Base-by-base conservation (phyloP, 192 early-diverging fungal species). In the Entophlyctis helioformis region DNA sequence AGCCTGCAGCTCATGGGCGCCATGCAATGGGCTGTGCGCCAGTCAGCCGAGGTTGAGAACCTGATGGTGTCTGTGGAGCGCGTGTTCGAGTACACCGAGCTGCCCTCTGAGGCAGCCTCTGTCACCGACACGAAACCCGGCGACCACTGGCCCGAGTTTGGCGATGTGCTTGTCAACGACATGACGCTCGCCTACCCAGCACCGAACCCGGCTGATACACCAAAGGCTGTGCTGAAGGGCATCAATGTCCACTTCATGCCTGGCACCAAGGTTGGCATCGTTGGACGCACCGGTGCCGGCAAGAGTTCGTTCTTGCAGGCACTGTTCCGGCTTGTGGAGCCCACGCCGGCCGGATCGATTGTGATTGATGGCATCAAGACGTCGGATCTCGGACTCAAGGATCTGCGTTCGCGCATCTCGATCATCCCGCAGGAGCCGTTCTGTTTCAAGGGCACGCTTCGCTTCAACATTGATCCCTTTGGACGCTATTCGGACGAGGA, bases 261-360 rank as follows among this genome's bases (percentile, higher is more conserved):
- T 6, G 76, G 76, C 8, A 80, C 83, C 27, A 85, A 80, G 44
- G 66, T 89, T 48, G 91, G 81, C 13, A 72, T 94, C 16, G 83
- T 94, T 23, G 91, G 91, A 21, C 67, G 91, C 5, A 88, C 87
- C 3, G 88, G 88, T 9, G 84, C 85, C 19, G 83, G 84, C 4
- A 87, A 85, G 33, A 67, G 65, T 2, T 78, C 70, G 48, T 63
- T 87, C 43, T 61, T 88, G 24, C 52, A 67, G 39, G 64, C 82
- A 0, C 57, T 87, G 16, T 87, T 91, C 56, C 71, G 88, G 15
- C 51, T 89, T 22, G 71, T 69, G n/a, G 82, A 86, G 56, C 80
- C 78, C 0, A 27, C 57, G 16, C 50, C 67, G 6, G 15, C 48
- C 27, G 64, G 70, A 2, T 71, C 53, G 21, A 71, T 91, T 26